Base-by-base conservation (phyloP, 2,329 filamentous ascomycete genomes). In the Scopulariopsis brevicaulis region DNA sequence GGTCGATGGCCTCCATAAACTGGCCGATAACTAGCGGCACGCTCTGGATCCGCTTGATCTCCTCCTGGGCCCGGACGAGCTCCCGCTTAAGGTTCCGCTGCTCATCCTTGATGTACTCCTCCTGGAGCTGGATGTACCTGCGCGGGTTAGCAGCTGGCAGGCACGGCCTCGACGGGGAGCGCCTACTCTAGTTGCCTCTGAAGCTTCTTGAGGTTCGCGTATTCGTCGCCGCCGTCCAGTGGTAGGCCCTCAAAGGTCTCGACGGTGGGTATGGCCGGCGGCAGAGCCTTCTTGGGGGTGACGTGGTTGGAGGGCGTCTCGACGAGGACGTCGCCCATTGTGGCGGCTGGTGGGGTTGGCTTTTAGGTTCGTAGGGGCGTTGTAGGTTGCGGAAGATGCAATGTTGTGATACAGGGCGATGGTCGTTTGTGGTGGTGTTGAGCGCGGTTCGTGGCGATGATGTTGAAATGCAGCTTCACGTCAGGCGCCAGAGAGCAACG, bases 71-170 rank as follows among this genome's bases (percentile, higher is more conserved):
- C 65, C 94, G 86, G 58, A 99, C 93, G 56, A 99, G 83, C 79
- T 99, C 94, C 66, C 94, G 85, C 81, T 99, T 99, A 72, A 99
- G 75, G 75, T 91, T 96, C 77, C 90, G 86, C 77, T 99, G 94
- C 80, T 99, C 94, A 84, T 99, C 94, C 78, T 99, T 99, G 84
- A 99, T 99, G 75, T 99, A 99, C 73, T 99, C 94, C 75, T 99
- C 94, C 77, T 99, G 94, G 66, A 99, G 82, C 74, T 96, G 90
- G 71, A 97, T 96, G 73, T 96, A 90, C 72, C 87, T 90, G 65
- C 63, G 59, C 37, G 59, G 60, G 18, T 11, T 7, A 24, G 46
- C 51, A 60, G 67, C 15, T 28, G 20, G n/a, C 46, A 6, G 2
- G 20, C 20, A 55, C 14, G 53, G 32, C 53, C 12, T 54, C 22